phyloP scores from a whole-genome alignment of 1,139 yeast genomes.

The Taphrina flavorubra region DNA sequence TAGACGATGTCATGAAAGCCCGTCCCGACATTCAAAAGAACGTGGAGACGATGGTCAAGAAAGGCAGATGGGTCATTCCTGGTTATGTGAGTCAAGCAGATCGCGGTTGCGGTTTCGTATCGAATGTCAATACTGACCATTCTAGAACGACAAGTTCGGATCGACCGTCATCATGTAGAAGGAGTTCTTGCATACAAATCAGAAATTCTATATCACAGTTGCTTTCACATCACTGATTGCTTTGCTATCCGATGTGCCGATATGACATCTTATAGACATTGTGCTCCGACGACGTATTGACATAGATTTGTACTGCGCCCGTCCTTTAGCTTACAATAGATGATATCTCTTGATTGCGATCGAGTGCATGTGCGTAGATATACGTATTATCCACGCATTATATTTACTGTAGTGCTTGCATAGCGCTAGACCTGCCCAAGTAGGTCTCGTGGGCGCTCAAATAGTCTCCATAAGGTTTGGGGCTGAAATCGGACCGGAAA shows the following conservation, averaged over 20 bases:
- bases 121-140: neutral
- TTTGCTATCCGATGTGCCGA: too few relatives aligned
- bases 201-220: too few relatives aligned
- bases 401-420: neutral
- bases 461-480: conserved; percentile 3
- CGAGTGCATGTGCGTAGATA: too few relatives aligned
- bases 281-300: too few relatives aligned
- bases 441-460: neutral
- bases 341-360: too few relatives aligned
- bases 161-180: conserved; percentile 40
- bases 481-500: conserved; percentile 2
- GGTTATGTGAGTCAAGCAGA: conserved; percentile 63
- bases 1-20: conserved; percentile 91
- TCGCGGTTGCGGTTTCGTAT: neutral
- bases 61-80: conserved; percentile 98
- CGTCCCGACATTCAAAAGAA: conserved; percentile 97
- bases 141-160: conserved; percentile 39
- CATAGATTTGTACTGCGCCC: too few relatives aligned
- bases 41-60: conserved; percentile 91
- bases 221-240: too few relatives aligned
- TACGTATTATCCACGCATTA: too few relatives aligned
- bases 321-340: too few relatives aligned
- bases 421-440: neutral
- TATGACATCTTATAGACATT: too few relatives aligned
- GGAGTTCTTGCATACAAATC: too few relatives aligned